Conservation (phyloP, 1,284 basidiomycete species). For the Hypsizygus ulmarius region DNA sequence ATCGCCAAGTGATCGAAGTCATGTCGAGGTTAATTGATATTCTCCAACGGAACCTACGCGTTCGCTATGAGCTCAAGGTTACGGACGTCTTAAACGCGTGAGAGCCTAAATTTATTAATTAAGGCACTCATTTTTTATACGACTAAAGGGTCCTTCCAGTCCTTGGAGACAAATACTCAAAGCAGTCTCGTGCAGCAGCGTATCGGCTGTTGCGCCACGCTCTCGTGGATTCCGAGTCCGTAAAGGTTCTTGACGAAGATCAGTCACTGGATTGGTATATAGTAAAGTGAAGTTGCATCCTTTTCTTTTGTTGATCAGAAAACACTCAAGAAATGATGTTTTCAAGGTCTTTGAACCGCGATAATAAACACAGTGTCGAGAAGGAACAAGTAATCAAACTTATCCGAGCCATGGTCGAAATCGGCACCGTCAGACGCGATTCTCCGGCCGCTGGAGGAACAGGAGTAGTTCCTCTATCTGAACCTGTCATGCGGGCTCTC, state of each 20-base stretch:
- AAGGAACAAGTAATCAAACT: slow-evolving; percentile 95
- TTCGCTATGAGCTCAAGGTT: slow-evolving; percentile 74
- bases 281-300: slow-evolving; percentile 57
- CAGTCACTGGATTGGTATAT: slow-evolving; percentile 87
- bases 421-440: slow-evolving; percentile 58
- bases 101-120: slow-evolving; percentile 20
- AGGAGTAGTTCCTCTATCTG: slow-evolving; percentile 60
- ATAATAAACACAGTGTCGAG: slow-evolving; percentile 81
- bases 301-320: not conserved
- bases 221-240: slow-evolving; percentile 69
- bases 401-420: slow-evolving; percentile 79
- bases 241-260: slow-evolving; percentile 53
- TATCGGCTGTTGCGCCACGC: slow-evolving; percentile 87
- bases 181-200: slow-evolving; percentile 76
- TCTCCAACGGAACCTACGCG: slow-evolving; percentile 73
- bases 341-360: slow-evolving; percentile 77
- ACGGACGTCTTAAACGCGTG: slow-evolving; percentile 74
- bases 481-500: slow-evolving; percentile 81
- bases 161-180: slow-evolving; percentile 73
- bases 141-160: slow-evolving; percentile 64
- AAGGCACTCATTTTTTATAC: slow-evolving; percentile 9
- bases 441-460: slow-evolving; percentile 41
- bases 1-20: slow-evolving; percentile 55
- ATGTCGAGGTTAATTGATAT: slow-evolving; percentile 70
- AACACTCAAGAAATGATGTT: slow-evolving; percentile 1